Percentiles rank a stretch among this genome's conserved stretches.
Evolutionary conservation across 306 rosid genomes (phyloP).

Genomic region (Vachellia collinsii): DNA sequence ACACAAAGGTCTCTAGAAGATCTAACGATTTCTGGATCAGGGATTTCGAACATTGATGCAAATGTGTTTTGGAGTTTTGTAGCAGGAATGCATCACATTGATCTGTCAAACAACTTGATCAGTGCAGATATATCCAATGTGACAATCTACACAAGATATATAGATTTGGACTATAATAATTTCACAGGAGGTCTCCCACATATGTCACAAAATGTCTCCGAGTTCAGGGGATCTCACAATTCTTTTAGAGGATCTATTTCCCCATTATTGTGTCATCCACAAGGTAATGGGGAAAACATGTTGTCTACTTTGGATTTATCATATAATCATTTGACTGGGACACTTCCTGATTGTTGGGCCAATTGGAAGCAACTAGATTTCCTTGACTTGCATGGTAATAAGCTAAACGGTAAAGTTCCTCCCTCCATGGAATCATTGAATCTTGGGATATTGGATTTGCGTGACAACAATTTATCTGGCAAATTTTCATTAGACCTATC

Average conservation of each 20-base stretch:
- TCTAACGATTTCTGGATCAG: not conserved
- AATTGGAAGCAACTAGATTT: not conserved
- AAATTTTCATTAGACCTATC: not conserved
- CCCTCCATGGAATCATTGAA: not conserved
- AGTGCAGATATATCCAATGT: not conserved
- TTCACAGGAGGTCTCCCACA: too few relatives aligned
- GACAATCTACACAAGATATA: too few relatives aligned
- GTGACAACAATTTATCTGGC: not conserved
- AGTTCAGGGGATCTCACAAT: not conserved
- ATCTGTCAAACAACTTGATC: not conserved
- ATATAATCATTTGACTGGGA: not conserved
- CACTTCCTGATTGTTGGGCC: constrained; percentile 1
- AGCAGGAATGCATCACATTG: not conserved
- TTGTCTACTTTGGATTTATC: not conserved
- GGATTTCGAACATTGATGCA: not conserved
- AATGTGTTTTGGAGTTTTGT: not conserved
- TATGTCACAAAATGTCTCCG: too few relatives aligned
- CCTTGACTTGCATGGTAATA: constrained; percentile 28
- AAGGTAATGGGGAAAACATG: too few relatives aligned
- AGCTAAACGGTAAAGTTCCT: constrained; percentile 8
- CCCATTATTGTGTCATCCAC: not conserved
- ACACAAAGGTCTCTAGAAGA: not conserved
- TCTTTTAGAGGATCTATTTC: not conserved
- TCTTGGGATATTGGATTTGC: not conserved
- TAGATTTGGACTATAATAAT: too few relatives aligned